Evolutionary conservation across 768 basidiomycete genomes (phyloP), one percentile per base, ranked within the genome.

Genomic region (Suillus tomentosus): DNA sequence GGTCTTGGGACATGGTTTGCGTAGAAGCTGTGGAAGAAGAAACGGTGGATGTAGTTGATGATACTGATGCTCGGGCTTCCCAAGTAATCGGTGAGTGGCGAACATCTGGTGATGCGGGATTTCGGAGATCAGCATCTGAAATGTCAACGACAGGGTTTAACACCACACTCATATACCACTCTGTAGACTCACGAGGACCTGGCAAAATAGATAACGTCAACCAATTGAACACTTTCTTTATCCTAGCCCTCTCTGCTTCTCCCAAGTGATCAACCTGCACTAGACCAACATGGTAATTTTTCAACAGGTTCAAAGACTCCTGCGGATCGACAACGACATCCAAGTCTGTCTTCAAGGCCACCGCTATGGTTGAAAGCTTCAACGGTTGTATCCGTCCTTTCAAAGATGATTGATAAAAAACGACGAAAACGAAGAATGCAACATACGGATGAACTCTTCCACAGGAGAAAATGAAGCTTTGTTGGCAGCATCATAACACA

Each of bases 281-380:
- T 36, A 97, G 76, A 10, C 94, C 92, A 9, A 89, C 85, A 68
- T 92, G 89, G 73, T 90, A 90, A 40, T 79, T 77, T 40, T 82
- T 77, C 48, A 90, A 79, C 48, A 88, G 73, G 22, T 76, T 78
- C 24, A 79, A 68, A 5, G 86, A 87, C 55, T 76, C 76, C 61
- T 80, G 76, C 11, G 89, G 85, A 67, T 89, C 82, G n/a, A 93
- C 80, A 47, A 78, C 79, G 45, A 78, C 79, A 22, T 81, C 80
- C 22, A 90, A 78, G 71, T 96, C 92, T 6, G 89, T 88, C 75
- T 97, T 98, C 79, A 95, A 94, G 5, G 92, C 94, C 15, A 98
- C 80, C 14, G 94, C 90, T 53, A 96, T 82, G 31, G 85, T 78
- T 10, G 91, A 85, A 43, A 90, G 77, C 64, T 83, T 84, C 71